Percentiles rank a stretch among this genome's conserved stretches.
Evolutionary conservation across 495 filamentous ascomycete species (phyloP).

Genomic region (Xylaria nigripes): DNA sequence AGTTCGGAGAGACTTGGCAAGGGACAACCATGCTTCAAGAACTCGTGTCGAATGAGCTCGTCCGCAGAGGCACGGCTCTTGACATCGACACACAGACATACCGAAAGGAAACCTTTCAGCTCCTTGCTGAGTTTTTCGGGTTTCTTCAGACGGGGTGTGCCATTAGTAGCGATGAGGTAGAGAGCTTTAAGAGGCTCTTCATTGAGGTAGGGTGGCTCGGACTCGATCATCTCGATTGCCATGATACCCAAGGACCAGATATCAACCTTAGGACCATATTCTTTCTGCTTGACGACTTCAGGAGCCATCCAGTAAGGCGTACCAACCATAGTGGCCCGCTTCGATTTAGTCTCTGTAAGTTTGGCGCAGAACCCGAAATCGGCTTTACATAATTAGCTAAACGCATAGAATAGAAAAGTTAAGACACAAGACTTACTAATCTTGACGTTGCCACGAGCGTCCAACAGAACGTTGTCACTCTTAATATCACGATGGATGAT

Average conservation of each 20-base stretch:
- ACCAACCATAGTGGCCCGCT: constrained; percentile 97
- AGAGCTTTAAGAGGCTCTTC: constrained; percentile 96
- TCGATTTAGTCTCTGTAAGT: constrained; percentile 90
- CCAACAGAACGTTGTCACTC: constrained; percentile 93
- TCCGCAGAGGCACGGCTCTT: constrained; percentile 85
- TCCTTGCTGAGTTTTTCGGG: constrained; percentile 95
- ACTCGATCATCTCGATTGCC: constrained; percentile 99
- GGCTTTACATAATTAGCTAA: constrained; percentile 47
- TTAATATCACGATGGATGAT: constrained; percentile 99
- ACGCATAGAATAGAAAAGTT: background rate
- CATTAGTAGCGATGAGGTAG: constrained; percentile 95
- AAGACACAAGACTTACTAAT: constrained; percentile 61
- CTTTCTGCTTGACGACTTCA: constrained; percentile 98
- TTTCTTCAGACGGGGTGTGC: constrained; percentile 93
- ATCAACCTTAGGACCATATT: constrained; percentile 96
- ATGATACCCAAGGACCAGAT: constrained; percentile 99
- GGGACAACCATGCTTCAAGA: constrained; percentile 70
- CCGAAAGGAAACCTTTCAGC: constrained; percentile 88
- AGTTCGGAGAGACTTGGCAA: constrained; percentile 74
- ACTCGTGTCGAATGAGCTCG: constrained; percentile 75
- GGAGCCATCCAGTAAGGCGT: constrained; percentile 99
- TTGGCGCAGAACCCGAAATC: constrained; percentile 99
- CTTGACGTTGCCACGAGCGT: constrained; percentile 90
- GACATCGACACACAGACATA: constrained; percentile 93
- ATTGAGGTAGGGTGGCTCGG: constrained; percentile 93